Evolutionary conservation across 2,329 filamentous ascomycete genomes (phyloP), one percentile per base, ranked within the genome.

Genomic region (Lasiodiplodia sp.): DNA sequence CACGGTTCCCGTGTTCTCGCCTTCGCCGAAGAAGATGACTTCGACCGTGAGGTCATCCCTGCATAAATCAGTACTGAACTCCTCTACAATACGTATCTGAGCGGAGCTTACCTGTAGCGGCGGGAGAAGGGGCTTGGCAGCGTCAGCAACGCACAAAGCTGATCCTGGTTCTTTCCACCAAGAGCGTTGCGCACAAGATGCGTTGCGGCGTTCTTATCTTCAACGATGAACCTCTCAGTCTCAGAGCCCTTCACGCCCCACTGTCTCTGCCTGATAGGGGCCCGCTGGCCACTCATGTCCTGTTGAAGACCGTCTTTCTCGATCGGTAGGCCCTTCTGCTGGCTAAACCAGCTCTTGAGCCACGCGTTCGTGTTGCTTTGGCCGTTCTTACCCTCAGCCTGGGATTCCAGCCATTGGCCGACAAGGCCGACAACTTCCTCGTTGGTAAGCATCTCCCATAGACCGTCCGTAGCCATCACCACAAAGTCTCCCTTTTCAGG

Each of bases 371-470:
- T 57, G 3, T 80, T 78, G 62, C 78, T 81, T 79, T 75, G 76
- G 71, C 73, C 65, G 62, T 52, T 69, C 21, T 66, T 69, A 53
- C 34, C 53, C 37, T 66, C 53, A 44, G 83, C 83, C 78, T 97
- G 92, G 25, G 88, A 89, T 79, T 99, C 96, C 58, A 99, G 89
- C 96, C 96, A 99, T 79, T 97, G 93, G 18, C 95, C 96, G 4
- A 99, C 96, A 2, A 99, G 88, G 0, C 96, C 96, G 63, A 99
- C 92, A 1, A 97, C 96, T 83, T 99, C 96, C 78, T 99, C 96
- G 75, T 98, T 99, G 58, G 93, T 97, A 70, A 99, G 86, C 96
- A 98, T 98, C 82, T 99, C 96, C 96, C 96, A 99, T 0, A 99
- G 86, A 4, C 96, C 96, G 77, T 99, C 96, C 0, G 96, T 97